phyloP scores from a whole-genome alignment of 306 rosid genomes.

The Boehmeria nivea region DNA sequence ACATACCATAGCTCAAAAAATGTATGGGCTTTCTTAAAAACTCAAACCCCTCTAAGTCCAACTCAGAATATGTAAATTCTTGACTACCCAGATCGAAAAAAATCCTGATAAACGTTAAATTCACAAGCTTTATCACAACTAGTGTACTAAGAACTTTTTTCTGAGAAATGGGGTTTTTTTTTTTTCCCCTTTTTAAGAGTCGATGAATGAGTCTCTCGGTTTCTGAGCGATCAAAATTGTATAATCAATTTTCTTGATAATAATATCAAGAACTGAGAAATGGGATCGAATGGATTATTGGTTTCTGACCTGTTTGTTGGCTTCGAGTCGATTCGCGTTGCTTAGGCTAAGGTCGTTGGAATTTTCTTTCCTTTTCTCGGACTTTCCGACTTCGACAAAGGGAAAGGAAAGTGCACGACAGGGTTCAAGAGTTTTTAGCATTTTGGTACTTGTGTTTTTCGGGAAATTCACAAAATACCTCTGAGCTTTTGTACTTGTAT shows the following conservation, averaged over 20 bases:
- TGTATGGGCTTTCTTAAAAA: slow-evolving; percentile 17
- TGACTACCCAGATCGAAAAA: slow-evolving; percentile 15
- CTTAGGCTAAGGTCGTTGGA: slow-evolving; percentile 6
- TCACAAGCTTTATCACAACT: slow-evolving; percentile 1
- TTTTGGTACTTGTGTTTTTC: too few relatives aligned
- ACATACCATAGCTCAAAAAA: slow-evolving; percentile 11
- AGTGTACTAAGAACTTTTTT: neutral
- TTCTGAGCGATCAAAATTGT: slow-evolving; percentile 7
- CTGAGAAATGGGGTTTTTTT: too few relatives aligned
- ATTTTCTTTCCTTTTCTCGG: slow-evolving; percentile 8
- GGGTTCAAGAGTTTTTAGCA: neutral
- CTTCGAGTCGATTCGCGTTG: slow-evolving; percentile 30
- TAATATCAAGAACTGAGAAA: too few relatives aligned
- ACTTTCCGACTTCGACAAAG: slow-evolving; percentile 10
- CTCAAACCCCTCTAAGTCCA: slow-evolving; percentile 1
- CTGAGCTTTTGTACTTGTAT: too few relatives aligned
- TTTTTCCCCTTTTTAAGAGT: too few relatives aligned
- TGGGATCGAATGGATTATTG: slow-evolving; percentile 8
- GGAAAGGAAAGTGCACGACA: too few relatives aligned
- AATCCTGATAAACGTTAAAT: neutral
- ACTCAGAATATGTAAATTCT: slow-evolving; percentile 7
- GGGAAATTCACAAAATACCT: too few relatives aligned
- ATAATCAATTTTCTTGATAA: slow-evolving; percentile 4
- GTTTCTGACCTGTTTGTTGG: slow-evolving; percentile 28
- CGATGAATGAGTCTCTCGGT: neutral